phyloP scores from a whole-genome alignment of 108 stramenopile species.

The Skeletonema grethae region DNA sequence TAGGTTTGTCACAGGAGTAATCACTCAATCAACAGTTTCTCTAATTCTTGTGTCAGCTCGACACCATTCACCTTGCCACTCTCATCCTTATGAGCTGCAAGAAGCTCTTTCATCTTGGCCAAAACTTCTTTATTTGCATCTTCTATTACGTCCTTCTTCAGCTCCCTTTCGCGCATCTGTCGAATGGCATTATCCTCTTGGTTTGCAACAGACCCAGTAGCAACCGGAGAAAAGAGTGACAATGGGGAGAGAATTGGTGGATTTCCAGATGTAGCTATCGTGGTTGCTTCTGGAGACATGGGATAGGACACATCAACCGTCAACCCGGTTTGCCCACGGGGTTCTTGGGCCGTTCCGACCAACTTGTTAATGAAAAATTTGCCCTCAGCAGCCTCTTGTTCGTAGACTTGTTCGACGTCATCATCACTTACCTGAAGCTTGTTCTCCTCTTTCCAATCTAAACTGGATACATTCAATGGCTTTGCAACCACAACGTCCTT shows the following conservation, averaged over 20 bases:
- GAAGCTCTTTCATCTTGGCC: conserved; percentile 19
- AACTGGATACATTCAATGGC: conserved; percentile 26
- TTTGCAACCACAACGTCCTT: conserved; percentile 36
- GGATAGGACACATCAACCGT: neutral
- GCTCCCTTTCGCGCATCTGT: conserved; percentile 44
- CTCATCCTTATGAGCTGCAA: neutral
- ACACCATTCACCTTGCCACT: conserved; percentile 7
- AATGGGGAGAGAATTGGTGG: conserved; percentile 32
- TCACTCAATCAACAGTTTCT: conserved; percentile 14
- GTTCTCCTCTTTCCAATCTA: conserved; percentile 4
- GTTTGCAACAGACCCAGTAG: neutral
- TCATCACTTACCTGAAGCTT: neutral
- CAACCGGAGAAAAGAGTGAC: conserved; percentile 27
- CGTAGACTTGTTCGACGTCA: conserved; percentile 33
- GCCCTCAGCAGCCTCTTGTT: conserved; percentile 47
- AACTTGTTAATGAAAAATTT: conserved; percentile 49
- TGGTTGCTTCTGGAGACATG: conserved; percentile 8
- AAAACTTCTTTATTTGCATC: conserved; percentile 13
- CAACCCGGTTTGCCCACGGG: neutral
- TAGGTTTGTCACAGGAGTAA: neutral
- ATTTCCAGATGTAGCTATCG: neutral
- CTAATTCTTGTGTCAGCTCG: conserved; percentile 16
- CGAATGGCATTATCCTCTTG: conserved; percentile 35
- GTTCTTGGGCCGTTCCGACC: conserved; percentile 6
- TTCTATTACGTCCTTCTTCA: conserved; percentile 23